Conservation (phyloP, 495 filamentous ascomycete genomes). For the Lophium mytilinum region DNA sequence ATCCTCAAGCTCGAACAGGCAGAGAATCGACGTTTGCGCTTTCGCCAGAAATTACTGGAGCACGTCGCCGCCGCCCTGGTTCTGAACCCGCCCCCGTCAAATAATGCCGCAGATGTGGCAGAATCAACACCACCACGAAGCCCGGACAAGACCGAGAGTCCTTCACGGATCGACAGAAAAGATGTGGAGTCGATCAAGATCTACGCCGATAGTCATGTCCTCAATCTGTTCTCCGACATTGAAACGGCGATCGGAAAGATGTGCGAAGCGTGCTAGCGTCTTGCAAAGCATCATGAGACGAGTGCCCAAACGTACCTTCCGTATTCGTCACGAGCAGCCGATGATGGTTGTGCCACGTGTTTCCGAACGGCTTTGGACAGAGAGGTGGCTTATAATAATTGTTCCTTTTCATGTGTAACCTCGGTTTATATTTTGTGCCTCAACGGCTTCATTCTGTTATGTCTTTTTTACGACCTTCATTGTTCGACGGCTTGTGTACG, state of each 20-base stretch:
- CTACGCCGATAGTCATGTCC: conserved; percentile 55
- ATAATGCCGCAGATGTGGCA: neutral
- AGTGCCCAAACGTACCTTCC: neutral
- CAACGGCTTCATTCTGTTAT: conserved; percentile 1
- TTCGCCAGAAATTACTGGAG: conserved; percentile 70
- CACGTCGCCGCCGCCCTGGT: conserved; percentile 37
- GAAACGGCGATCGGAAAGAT: conserved; percentile 31
- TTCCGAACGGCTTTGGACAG: neutral
- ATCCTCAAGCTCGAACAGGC: conserved; percentile 62
- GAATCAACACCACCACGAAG: conserved; percentile 36
- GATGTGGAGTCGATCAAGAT: conserved; percentile 57
- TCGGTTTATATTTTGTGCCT: neutral
- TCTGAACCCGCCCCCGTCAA: conserved; percentile 12
- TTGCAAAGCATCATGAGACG: conserved; percentile 7
- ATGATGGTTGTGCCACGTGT: too few relatives aligned
- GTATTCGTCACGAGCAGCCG: neutral
- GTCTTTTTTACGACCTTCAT: conserved; percentile 9
- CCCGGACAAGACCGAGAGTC: conserved; percentile 32
- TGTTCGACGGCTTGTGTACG: neutral
- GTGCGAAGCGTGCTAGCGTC: conserved; percentile 27
- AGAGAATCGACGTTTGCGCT: conserved; percentile 60
- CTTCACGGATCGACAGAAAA: conserved; percentile 35
- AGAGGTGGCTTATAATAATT: neutral
- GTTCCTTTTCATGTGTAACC: neutral
- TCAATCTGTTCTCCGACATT: conserved; percentile 31